Evolutionary conservation across 1,284 basidiomycete genomes (phyloP).

Genomic region (Ganoderma boninense): DNA sequence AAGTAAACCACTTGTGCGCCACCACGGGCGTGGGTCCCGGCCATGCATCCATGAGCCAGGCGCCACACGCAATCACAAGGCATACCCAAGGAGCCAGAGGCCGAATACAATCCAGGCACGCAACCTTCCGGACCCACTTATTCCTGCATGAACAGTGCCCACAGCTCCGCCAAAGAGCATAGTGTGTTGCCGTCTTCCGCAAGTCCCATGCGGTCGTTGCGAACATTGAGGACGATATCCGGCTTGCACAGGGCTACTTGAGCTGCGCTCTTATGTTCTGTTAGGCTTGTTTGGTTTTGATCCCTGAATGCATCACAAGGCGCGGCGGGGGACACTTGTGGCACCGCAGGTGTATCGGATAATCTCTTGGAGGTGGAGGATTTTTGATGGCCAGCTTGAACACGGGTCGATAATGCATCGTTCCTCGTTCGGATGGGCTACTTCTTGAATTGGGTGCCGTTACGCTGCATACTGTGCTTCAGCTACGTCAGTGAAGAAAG

Average conservation of each 20-base stretch:
- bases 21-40: background rate
- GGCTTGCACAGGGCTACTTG: slow-evolving; percentile 26
- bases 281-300: background rate
- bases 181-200: slow-evolving; percentile 9
- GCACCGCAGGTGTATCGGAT: slow-evolving; percentile 14
- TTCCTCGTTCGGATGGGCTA: background rate
- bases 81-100: background rate
- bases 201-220: slow-evolving; percentile 18
- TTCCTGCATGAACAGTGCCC: slow-evolving; percentile 17
- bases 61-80: background rate
- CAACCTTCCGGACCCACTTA: slow-evolving; percentile 8
- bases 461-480: background rate
- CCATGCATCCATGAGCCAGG: slow-evolving; percentile 4
- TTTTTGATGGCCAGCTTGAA: slow-evolving; percentile 27
- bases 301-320: background rate
- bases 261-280: background rate
- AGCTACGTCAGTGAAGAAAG: background rate
- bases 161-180: slow-evolving; percentile 20
- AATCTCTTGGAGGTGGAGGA: slow-evolving; percentile 20
- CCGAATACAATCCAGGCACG: background rate
- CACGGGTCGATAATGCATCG: background rate
- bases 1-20: background rate
- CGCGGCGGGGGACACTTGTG: slow-evolving; percentile 10
- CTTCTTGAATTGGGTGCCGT: background rate
- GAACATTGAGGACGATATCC: slow-evolving; percentile 25